Conservation (phyloP, 768 basidiomycete genomes). For the Auriscalpium microsporum region DNA sequence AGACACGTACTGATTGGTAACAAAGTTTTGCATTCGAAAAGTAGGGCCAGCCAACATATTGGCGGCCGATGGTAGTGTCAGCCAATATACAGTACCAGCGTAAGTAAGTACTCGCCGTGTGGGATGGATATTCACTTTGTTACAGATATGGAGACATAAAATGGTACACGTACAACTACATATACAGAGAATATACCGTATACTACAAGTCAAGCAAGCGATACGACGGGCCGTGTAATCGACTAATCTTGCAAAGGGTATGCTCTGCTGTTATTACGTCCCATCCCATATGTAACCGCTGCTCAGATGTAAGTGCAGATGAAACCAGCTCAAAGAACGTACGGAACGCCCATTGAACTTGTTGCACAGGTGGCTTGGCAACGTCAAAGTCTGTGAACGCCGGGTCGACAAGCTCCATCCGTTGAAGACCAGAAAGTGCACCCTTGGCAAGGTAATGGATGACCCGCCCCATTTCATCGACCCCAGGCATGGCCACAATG, state of each 20-base stretch:
- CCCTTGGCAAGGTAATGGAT: background rate
- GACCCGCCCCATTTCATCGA: background rate
- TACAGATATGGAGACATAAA: too few species aligned
- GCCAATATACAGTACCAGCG: background rate
- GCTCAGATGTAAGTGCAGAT: background rate
- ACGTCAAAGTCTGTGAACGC: too few species aligned
- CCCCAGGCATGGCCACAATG: background rate
- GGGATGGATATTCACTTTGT: too few species aligned
- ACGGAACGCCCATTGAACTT: background rate
- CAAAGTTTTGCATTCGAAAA: too few species aligned
- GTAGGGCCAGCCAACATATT: too few species aligned
- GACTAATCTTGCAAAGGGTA: background rate
- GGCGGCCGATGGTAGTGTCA: background rate
- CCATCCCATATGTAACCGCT: background rate
- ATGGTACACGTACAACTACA: background rate
- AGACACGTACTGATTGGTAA: too few species aligned
- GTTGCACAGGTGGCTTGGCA: background rate
- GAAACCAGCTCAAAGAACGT: background rate
- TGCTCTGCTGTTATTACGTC: background rate
- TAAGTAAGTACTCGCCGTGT: background rate
- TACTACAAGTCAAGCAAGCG: too few species aligned
- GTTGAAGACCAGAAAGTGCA: background rate
- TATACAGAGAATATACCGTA: too few species aligned
- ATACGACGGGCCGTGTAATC: background rate
- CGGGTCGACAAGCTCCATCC: background rate